phyloP scores from a whole-genome alignment of 345 rosid genomes.

The Bruguiera gymnorhiza region DNA sequence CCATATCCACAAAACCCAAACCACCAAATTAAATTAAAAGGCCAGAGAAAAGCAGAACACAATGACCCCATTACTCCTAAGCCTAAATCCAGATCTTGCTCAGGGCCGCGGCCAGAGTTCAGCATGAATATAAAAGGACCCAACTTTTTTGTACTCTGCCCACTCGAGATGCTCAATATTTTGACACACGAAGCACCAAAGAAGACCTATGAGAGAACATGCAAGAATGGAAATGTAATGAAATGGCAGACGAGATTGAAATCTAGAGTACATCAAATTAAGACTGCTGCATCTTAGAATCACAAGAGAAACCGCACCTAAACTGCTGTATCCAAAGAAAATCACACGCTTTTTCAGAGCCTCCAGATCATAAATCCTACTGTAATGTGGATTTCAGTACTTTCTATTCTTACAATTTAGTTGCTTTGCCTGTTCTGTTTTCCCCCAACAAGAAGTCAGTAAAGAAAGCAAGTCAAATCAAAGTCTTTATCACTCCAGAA shows the following conservation, averaged over 20 bases:
- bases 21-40: conserved; percentile 1
- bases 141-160: not conserved
- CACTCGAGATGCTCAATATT: not conserved
- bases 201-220: not conserved
- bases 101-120: conserved; percentile 1
- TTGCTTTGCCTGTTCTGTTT: not conserved
- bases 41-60: not conserved
- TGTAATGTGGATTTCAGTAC: not conserved
- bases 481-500: not conserved
- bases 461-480: conserved; percentile 11
- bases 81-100: conserved; percentile 32
- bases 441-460: not conserved
- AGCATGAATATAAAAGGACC: not conserved
- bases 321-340: conserved; percentile 16
- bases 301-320: not conserved
- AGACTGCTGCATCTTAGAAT: conserved; percentile 10
- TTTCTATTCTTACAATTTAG: not conserved
- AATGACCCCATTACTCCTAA: not conserved
- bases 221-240: not conserved
- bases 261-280: conserved; percentile 7
- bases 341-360: conserved; percentile 12
- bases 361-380: conserved; percentile 18
- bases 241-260: not conserved
- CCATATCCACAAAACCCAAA: conserved; percentile 2
- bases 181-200: not conserved